These are phyloP conservation scores for Lasiodiplodia sp. DNA, from an alignment of 2,329 filamentous ascomycete genomes.

Conservation along the genomic window DNA sequence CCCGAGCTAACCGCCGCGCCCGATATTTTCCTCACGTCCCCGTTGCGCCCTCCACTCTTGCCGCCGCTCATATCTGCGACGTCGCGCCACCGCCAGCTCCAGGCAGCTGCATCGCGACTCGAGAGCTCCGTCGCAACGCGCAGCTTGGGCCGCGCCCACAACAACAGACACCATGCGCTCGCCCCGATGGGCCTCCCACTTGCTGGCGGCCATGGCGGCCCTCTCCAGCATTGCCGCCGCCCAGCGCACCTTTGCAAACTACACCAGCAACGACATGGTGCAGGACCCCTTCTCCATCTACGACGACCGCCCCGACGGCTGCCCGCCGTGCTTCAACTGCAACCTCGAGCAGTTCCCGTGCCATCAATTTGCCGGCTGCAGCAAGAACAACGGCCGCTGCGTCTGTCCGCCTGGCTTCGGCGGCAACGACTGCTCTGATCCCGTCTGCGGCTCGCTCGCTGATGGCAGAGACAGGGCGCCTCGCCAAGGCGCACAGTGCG, in stretches of 20 bases:
- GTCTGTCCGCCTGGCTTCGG: conserved; percentile 91
- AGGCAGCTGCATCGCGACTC: conserved; percentile 21
- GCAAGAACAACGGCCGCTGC: conserved; percentile 90
- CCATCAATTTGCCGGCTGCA: conserved; percentile 88
- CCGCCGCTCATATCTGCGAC: background rate
- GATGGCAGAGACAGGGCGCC: conserved; percentile 81
- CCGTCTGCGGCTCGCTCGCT: conserved; percentile 87
- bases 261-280: conserved; percentile 58
- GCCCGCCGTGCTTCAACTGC: conserved; percentile 96
- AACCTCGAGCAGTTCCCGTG: conserved; percentile 91
- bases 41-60: conserved; percentile 1
- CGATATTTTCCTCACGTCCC: background rate
- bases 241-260: conserved; percentile 44
- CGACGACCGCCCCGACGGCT: conserved; percentile 76
- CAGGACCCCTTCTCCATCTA: conserved; percentile 69
- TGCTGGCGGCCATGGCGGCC: conserved; percentile 40
- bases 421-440: conserved; percentile 89
- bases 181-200: conserved; percentile 41
- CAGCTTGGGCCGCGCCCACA: conserved; percentile 17
- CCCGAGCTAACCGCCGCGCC: conserved; percentile 12
- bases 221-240: conserved; percentile 36
- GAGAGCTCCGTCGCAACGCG: conserved; percentile 12
- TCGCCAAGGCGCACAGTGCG: conserved; percentile 71
- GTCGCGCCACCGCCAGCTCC: conserved; percentile 17
- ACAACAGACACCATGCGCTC: conserved; percentile 41